Evolutionary conservation across 2,329 filamentous ascomycete species (phyloP).

Genomic region (Albifimbria verrucaria): DNA sequence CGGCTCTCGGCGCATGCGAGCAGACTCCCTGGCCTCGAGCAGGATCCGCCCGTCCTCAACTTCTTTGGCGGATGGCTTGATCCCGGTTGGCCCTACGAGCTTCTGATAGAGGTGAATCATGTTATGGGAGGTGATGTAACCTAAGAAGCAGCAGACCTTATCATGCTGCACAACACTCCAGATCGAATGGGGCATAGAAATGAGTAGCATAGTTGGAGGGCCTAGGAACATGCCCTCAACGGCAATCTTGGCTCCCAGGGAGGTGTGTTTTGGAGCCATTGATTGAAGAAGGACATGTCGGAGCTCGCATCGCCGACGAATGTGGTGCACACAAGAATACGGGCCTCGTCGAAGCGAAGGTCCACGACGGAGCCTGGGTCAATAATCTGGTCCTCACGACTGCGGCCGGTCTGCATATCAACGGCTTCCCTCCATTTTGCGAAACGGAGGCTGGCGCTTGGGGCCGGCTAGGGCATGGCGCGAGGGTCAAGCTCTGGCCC

Average conservation of each 20-base stretch:
- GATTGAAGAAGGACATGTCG: slow-evolving; percentile 63
- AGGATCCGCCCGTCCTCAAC: slow-evolving; percentile 56
- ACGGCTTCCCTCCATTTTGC: slow-evolving; percentile 21
- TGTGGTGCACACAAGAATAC: slow-evolving; percentile 64
- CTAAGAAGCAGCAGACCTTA: slow-evolving; percentile 63
- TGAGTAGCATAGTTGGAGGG: slow-evolving; percentile 62
- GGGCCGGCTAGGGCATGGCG: slow-evolving; percentile 36
- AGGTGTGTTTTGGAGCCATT: slow-evolving; percentile 61
- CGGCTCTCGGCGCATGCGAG: slow-evolving; percentile 24
- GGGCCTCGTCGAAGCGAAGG: slow-evolving; percentile 58
- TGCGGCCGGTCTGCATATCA: slow-evolving; percentile 15
- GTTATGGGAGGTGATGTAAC: slow-evolving; percentile 64
- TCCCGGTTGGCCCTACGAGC: slow-evolving; percentile 45
- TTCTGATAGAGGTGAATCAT: slow-evolving; percentile 62
- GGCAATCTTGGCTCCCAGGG: slow-evolving; percentile 55
- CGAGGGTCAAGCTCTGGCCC: slow-evolving; percentile 49
- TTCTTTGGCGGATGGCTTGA: slow-evolving; percentile 46
- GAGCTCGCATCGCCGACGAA: slow-evolving; percentile 63
- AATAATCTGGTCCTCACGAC: slow-evolving; percentile 37
- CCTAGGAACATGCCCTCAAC: slow-evolving; percentile 68
- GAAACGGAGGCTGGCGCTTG: slow-evolving; percentile 19
- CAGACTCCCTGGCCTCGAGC: slow-evolving; percentile 48
- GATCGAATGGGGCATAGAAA: slow-evolving; percentile 62
- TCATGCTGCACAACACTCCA: slow-evolving; percentile 65
- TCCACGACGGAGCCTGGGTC: slow-evolving; percentile 48